Evolutionary conservation across 1,139 yeast genomes (phyloP).

Genomic region (Saccharomyces hybrid): DNA sequence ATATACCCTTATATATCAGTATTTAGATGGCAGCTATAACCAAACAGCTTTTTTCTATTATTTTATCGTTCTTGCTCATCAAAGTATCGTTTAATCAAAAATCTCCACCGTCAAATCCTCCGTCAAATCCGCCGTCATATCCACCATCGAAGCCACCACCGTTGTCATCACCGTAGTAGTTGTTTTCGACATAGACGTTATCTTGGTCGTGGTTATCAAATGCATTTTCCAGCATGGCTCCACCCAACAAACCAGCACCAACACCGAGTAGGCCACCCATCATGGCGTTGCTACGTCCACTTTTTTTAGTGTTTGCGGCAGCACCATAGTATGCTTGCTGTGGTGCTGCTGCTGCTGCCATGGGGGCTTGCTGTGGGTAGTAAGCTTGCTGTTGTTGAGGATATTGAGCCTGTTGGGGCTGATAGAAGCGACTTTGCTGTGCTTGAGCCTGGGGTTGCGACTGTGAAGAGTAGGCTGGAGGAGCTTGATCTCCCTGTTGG

Average conservation of each 20-base stretch:
- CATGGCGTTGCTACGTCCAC: slow-evolving; percentile 30
- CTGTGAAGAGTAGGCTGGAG: slow-evolving; percentile 7
- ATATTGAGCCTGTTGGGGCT: slow-evolving; percentile 7
- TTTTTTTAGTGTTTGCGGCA: slow-evolving; percentile 25
- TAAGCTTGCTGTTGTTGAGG: slow-evolving; percentile 2
- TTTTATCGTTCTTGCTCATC: background rate
- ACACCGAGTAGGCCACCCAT: slow-evolving; percentile 58
- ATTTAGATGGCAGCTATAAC: background rate
- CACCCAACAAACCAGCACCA: slow-evolving; percentile 77
- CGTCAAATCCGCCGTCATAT: slow-evolving; percentile 25
- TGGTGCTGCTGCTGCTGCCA: slow-evolving; percentile 10
- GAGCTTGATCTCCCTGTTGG: background rate
- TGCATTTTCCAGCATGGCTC: slow-evolving; percentile 44
- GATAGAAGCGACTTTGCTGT: slow-evolving; percentile 6
- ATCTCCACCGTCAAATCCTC: slow-evolving; percentile 18
- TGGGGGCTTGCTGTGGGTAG: slow-evolving; percentile 3
- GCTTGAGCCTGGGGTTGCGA: slow-evolving; percentile 8
- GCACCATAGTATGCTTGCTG: slow-evolving; percentile 23
- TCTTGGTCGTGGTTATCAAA: slow-evolving; percentile 12
- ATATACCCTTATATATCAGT: background rate
- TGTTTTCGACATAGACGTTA: slow-evolving; percentile 25
- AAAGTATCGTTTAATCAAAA: background rate
- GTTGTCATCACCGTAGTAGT: slow-evolving; percentile 25
- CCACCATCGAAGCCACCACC: slow-evolving; percentile 21
- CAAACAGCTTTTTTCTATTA: background rate